Base-by-base conservation (phyloP, 805 yeast genomes). In the Teunomyces kruisii region DNA sequence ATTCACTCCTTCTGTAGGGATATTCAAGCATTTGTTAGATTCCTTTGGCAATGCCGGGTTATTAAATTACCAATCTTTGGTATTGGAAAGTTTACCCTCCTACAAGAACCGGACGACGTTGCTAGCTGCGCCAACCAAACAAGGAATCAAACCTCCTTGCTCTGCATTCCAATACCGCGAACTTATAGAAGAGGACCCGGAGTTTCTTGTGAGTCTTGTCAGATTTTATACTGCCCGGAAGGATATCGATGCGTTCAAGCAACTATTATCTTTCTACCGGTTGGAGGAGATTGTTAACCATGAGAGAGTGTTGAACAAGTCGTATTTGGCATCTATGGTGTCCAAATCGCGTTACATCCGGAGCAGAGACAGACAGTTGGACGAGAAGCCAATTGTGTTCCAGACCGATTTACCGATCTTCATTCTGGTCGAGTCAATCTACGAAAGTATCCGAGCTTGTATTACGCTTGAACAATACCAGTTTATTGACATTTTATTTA, bases 401-500 rank as follows among this genome's bases (percentile, higher is more conserved):
- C 46, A 43, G 7, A 28, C 40, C 15, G 42, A 46, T 10, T 42
- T 41, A 12, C 55, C 61, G 0, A 30, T 62, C 12, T 42, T 53
- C 3, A 49, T 64, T 3, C 45, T 54, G 12, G 40, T 52, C 9
- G 49, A 53, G 4, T 49, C 62, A 1, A 48, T 71, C 4, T 59
- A 62, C 32, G 31, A 43, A 5, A 61, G 69, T 0, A 64, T 72
- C 19, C 50, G 53, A 5, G 61, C 57, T 1, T 68, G 73, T 41
- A 54, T 63, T 12, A 51, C 57, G 10, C 47, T 65, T 13, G 43
- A 58, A 7, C 53, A 57, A 40, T 61, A 47, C 45, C 61, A 58
- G 22, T 58, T 61, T 40, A 54, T 71, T 29, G 75, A 70, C 47
- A 46, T 54, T n/a, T 45, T 71, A 13, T 50, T 68, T 39, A 62